Evolutionary conservation across 345 rosid species (phyloP), one percentile per base, ranked within the genome.

Genomic region (Anastatica hierochuntica): DNA sequence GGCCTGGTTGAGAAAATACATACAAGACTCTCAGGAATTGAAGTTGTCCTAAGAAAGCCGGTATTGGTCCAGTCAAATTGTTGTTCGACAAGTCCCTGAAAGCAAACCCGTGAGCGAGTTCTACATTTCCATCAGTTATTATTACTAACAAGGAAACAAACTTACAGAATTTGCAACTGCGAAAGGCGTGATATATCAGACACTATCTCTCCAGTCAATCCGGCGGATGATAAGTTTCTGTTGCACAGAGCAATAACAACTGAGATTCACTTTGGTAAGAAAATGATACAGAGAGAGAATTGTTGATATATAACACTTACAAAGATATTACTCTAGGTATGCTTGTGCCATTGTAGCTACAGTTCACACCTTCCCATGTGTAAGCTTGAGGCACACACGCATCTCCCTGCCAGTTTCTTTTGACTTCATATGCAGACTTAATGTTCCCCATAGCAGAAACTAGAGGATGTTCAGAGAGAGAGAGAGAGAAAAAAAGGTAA

Each of bases 321-420:
- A 79, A 49, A 24, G 68, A 20, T 55, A 19, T 65, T 38, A 78
- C 78, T 31, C 70, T 70, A 16, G 72, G 76, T 16, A 46, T 64
- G 49, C 14, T 26, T 43, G 47, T 47, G 14, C 38, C 74, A 38
- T 6, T 23, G 30, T 15, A 65, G 69, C 64, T 70, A 69, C 84
- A 81, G 42, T 64, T 60, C 20, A 78, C 44, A 35, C 88, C 79
- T 12, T 78, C 68, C 84, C 84, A 76, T 35, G 27, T 21, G 52
- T 64, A 68, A 24, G 4, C 49, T 16, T 52, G 39, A 42, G 76
- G 79, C 14, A 42, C 26, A 43, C 76, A 71, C 26, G 64, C 63
- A 35, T 77, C 87, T 58, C 83, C 83, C 57, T 77, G 65, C 87
- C 81, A 80, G 64, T 72, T 64, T 56, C 44, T 63, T 21, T 49